These are phyloP conservation scores for Friedmanniomyces endolithicus DNA, from an alignment of 495 filamentous ascomycete species.

Conservation along the genomic window DNA sequence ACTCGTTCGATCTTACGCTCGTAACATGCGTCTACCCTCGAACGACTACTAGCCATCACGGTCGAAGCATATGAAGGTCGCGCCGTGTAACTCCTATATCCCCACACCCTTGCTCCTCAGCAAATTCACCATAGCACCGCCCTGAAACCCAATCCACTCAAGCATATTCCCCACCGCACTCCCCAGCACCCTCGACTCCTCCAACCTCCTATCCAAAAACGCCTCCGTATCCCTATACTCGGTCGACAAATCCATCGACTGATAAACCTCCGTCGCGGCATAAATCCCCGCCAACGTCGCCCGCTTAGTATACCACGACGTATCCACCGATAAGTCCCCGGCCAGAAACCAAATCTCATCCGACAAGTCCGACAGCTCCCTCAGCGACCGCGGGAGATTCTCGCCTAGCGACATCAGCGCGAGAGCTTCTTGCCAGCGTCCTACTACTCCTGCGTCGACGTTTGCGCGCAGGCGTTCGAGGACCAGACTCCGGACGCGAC, in stretches of 20 bases:
- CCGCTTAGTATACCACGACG: constrained; percentile 84
- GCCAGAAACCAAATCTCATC: constrained; percentile 83
- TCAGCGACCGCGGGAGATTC: constrained; percentile 62
- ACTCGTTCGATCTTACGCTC: too few species aligned
- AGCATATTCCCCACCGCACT: constrained; percentile 46
- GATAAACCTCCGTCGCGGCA: constrained; percentile 67
- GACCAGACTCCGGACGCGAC: constrained; percentile 50
- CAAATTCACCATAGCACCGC: constrained; percentile 38
- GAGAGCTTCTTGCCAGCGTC: constrained; percentile 82
- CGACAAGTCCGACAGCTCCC: constrained; percentile 64
- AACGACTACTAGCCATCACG: too few species aligned
- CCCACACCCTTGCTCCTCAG: constrained; percentile 32
- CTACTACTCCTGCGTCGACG: constrained; percentile 41
- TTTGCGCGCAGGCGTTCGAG: constrained; percentile 67
- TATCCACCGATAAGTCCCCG: constrained; percentile 69
- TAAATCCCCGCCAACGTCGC: constrained; percentile 67
- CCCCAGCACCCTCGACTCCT: constrained; percentile 50
- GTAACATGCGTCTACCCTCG: too few species aligned
- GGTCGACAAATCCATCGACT: constrained; percentile 68
- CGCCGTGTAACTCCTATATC: constrained; percentile 11
- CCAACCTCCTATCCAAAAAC: constrained; percentile 65
- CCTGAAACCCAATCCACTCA: constrained; percentile 70
- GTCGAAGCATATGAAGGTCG: too few species aligned
- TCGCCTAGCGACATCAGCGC: constrained; percentile 72
- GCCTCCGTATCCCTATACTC: constrained; percentile 59